Evolutionary conservation across 345 rosid species (phyloP).

Genomic region (Linum usitatissimum): DNA sequence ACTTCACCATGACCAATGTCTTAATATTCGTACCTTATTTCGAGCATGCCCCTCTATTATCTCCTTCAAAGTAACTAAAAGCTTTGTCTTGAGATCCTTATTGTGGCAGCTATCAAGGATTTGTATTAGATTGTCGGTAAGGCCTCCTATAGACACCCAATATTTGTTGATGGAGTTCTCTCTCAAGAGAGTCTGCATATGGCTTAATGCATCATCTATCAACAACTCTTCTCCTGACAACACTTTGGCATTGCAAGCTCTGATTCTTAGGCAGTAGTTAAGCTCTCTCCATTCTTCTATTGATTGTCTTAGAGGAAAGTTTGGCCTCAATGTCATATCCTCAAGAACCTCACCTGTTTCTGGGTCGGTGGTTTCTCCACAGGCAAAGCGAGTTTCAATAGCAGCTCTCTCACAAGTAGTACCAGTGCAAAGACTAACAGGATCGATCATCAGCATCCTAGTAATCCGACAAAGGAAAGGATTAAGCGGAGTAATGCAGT

Average conservation of each 20-base stretch:
- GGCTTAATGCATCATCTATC: conserved; percentile 37
- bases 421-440: conserved; percentile 66
- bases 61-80: conserved; percentile 40
- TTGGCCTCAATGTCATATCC: conserved; percentile 49
- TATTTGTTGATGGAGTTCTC: conserved; percentile 56
- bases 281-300: conserved; percentile 71
- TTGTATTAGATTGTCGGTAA: conserved; percentile 33
- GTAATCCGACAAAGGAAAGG: conserved; percentile 42
- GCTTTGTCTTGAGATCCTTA: conserved; percentile 40
- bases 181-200: conserved; percentile 45
- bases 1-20: background rate
- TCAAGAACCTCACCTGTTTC: conserved; percentile 45
- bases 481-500: conserved; percentile 37
- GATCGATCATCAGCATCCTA: conserved; percentile 45
- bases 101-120: conserved; percentile 40
- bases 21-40: conserved; percentile 35
- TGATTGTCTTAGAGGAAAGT: conserved; percentile 45
- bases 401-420: conserved; percentile 66
- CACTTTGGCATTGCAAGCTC: conserved; percentile 39
- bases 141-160: conserved; percentile 53
- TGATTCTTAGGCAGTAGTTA: conserved; percentile 51
- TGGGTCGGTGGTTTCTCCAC: conserved; percentile 42
- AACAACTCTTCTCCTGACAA: conserved; percentile 30
- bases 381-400: conserved; percentile 39
- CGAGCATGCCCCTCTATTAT: conserved; percentile 46